Conservation (phyloP, 805 yeast species). For the Schizosaccharomyces octosporus region DNA sequence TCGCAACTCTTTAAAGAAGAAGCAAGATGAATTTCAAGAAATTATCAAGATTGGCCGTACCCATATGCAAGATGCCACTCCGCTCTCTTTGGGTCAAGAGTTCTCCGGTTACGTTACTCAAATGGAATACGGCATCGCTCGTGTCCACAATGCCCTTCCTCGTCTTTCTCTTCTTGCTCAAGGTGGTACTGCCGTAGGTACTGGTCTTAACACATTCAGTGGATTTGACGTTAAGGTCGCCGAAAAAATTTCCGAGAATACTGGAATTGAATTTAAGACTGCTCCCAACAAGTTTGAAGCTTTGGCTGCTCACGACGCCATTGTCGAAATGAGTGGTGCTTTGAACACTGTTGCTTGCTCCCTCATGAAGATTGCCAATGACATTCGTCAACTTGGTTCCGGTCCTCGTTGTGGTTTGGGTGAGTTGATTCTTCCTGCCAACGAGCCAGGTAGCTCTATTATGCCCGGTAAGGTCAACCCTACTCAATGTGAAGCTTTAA, state of each 20-base stretch:
- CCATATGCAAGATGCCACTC: constrained; percentile 96
- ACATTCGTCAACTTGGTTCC: constrained; percentile 90
- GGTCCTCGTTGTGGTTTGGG: constrained; percentile 99
- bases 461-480: constrained; percentile 99
- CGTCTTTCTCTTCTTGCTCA: constrained; percentile 70
- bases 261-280: constrained; percentile 72
- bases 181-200: constrained; percentile 99
- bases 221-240: constrained; percentile 83
- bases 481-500: constrained; percentile 94
- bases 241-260: constrained; percentile 55
- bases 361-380: constrained; percentile 88
- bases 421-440: constrained; percentile 82
- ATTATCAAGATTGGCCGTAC: constrained; percentile 98
- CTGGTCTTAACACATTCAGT: constrained; percentile 81
- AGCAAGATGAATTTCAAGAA: constrained; percentile 59
- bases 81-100: constrained; percentile 92
- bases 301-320: constrained; percentile 93
- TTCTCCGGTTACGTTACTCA: constrained; percentile 92
- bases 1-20: constrained; percentile 52
- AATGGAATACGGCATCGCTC: constrained; percentile 64
- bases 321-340: constrained; percentile 94
- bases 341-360: constrained; percentile 85
- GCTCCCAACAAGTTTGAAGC: constrained; percentile 99
- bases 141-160: constrained; percentile 58
- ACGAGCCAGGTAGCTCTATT: constrained; percentile 96